These are phyloP conservation scores for Ophiocordyceps camponoti-rufipedis DNA, from an alignment of 2,329 filamentous ascomycete species.

Conservation along the genomic window DNA sequence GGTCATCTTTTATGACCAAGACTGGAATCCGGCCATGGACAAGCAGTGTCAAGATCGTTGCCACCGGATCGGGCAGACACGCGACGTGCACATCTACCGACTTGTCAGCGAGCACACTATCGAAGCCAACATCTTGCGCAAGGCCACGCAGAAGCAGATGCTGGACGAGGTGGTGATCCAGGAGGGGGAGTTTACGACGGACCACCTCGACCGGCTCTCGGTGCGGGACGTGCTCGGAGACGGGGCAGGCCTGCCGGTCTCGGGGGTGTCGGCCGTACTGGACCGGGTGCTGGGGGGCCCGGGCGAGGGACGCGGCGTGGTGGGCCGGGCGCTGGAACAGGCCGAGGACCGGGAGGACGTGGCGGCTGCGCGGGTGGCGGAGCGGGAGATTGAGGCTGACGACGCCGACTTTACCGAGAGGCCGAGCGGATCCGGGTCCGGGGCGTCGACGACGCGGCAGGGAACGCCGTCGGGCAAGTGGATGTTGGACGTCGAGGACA, in stretches of 20 bases:
- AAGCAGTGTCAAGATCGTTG: conserved; percentile 97
- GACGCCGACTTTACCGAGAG: conserved; percentile 70
- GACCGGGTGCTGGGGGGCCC: conserved; percentile 62
- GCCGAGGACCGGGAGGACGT: conserved; percentile 90
- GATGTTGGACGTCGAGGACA: conserved; percentile 22
- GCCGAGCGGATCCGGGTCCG: conserved; percentile 24
- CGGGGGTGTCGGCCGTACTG: conserved; percentile 57
- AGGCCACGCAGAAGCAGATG: conserved; percentile 94
- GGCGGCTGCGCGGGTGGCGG: conserved; percentile 67
- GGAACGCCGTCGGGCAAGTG: conserved; percentile 28
- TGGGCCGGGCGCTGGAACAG: conserved; percentile 58
- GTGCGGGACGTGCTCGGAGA: conserved; percentile 51
- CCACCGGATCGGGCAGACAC: conserved; percentile 91
- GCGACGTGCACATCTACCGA: conserved; percentile 95
- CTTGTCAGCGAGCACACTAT: conserved; percentile 89
- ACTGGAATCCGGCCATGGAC: conserved; percentile 99
- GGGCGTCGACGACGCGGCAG: conserved; percentile 29
- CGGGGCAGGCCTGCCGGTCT: conserved; percentile 27
- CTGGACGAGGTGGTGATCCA: conserved; percentile 97
- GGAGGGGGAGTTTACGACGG: conserved; percentile 93
- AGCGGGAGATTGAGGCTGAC: conserved; percentile 76
- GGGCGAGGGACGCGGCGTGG: conserved; percentile 40
- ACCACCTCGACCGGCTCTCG: conserved; percentile 73
- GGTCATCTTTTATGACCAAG: conserved; percentile 96
- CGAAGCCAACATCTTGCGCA: conserved; percentile 91